Evolutionary conservation across 768 basidiomycete genomes (phyloP).

Genomic region (Russula ochroleuca): DNA sequence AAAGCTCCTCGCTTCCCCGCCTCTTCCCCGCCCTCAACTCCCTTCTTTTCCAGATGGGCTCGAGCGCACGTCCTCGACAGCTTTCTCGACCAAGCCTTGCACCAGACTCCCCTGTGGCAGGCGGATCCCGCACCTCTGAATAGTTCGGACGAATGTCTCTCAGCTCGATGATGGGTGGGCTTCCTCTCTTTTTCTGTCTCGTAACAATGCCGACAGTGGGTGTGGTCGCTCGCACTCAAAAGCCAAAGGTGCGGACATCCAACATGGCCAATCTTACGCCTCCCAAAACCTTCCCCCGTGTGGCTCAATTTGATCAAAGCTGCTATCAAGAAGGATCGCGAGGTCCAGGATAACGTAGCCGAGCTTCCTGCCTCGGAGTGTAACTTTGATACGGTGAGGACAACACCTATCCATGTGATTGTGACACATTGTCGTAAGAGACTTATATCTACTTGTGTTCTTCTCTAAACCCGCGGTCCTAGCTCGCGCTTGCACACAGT

Average conservation of each 20-base stretch:
- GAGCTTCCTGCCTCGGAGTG: slow-evolving; percentile 52
- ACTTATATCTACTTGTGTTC: slow-evolving; percentile 10
- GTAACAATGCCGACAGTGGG: slow-evolving; percentile 40
- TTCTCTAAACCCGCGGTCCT: slow-evolving; percentile 28
- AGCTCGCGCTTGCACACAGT: slow-evolving; percentile 53
- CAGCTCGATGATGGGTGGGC: slow-evolving; percentile 64
- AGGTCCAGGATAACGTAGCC: slow-evolving; percentile 55
- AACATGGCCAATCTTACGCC: slow-evolving; percentile 50
- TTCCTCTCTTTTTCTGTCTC: slow-evolving; percentile 58
- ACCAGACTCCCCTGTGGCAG: neutral
- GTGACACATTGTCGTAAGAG: slow-evolving; percentile 62
- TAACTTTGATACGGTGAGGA: slow-evolving; percentile 61
- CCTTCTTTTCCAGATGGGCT: slow-evolving; percentile 40
- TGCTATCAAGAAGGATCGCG: slow-evolving; percentile 53
- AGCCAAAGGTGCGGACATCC: slow-evolving; percentile 31
- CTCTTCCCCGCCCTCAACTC: slow-evolving; percentile 33
- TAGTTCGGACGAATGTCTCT: slow-evolving; percentile 63
- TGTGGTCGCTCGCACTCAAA: slow-evolving; percentile 47
- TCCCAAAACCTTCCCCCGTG: slow-evolving; percentile 56
- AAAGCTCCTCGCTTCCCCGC: slow-evolving; percentile 26
- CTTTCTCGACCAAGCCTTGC: slow-evolving; percentile 21
- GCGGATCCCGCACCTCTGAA: slow-evolving; percentile 36
- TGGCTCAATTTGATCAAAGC: slow-evolving; percentile 58
- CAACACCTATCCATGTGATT: neutral
- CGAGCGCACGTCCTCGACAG: slow-evolving; percentile 40